These are phyloP conservation scores for Hagleromyces aurorensis DNA, from an alignment of 805 yeast genomes.

Conservation along the genomic window DNA sequence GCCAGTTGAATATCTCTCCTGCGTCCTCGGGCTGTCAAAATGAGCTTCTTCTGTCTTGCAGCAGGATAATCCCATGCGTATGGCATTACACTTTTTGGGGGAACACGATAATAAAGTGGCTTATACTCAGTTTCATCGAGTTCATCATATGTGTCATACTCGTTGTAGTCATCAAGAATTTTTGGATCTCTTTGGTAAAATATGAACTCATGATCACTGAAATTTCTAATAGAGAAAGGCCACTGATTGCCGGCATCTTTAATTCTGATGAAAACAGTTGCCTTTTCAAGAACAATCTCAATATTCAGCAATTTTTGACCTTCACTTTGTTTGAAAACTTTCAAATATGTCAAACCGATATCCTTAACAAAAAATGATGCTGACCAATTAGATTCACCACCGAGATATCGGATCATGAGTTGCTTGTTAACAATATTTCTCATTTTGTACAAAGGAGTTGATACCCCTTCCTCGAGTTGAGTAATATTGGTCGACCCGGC, in stretches of 20 bases:
- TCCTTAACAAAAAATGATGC: conserved; percentile 82
- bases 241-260: conserved; percentile 68
- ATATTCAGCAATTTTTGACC: conserved; percentile 67
- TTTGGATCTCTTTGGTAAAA: conserved; percentile 81
- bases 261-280: conserved; percentile 71
- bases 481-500: conserved; percentile 52
- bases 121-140: conserved; percentile 49
- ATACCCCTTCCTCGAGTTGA: conserved; percentile 39
- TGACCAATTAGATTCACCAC: conserved; percentile 63
- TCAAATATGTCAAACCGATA: conserved; percentile 72
- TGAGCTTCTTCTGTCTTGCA: conserved; percentile 72
- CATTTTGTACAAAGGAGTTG: conserved; percentile 57
- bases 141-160: conserved; percentile 54
- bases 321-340: conserved; percentile 52
- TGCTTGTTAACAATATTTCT: conserved; percentile 47
- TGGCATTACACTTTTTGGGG: conserved; percentile 92
- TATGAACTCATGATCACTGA: conserved; percentile 77
- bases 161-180: conserved; percentile 28
- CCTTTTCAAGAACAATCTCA: conserved; percentile 69
- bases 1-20: conserved; percentile 79
- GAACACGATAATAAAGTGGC: conserved; percentile 75
- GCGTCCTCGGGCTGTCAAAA: conserved; percentile 61
- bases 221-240: conserved; percentile 91
- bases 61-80: conserved; percentile 98
- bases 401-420: conserved; percentile 49